These are phyloP conservation scores for Ceratobasidium sp. DNA, from an alignment of 1,284 basidiomycete species.

Conservation along the genomic window DNA sequence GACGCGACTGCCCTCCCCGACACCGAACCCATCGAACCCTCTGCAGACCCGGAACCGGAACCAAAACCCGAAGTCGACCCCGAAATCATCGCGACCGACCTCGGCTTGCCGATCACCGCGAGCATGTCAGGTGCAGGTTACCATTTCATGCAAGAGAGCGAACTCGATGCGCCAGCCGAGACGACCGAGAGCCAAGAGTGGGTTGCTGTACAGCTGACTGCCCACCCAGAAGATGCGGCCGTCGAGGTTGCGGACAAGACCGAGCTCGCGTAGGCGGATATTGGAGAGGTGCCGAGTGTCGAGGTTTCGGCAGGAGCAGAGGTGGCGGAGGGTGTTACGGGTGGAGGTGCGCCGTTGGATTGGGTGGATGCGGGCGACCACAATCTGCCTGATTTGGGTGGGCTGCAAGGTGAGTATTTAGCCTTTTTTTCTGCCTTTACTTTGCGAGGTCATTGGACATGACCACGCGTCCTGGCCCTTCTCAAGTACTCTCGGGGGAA, in stretches of 20 bases:
- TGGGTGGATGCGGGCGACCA: conserved; percentile 14
- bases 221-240: conserved; percentile 56
- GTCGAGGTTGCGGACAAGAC: conserved; percentile 54
- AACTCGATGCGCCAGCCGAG: conserved; percentile 53
- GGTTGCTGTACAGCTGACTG: conserved; percentile 51
- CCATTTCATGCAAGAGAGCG: conserved; percentile 42
- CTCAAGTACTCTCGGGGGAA: too few species aligned
- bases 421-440: too few species aligned
- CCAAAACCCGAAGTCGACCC: not conserved
- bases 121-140: conserved; percentile 21
- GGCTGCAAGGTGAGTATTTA: conserved; percentile 22
- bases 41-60: not conserved
- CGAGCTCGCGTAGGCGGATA: conserved; percentile 50
- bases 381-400: conserved; percentile 23
- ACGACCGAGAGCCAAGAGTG: conserved; percentile 47
- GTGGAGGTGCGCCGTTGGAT: conserved; percentile 22
- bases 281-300: conserved; percentile 50
- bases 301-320: conserved; percentile 48
- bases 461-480: too few species aligned
- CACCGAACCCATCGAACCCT: not conserved
- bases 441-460: too few species aligned
- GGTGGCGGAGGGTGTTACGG: not conserved
- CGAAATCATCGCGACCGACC: conserved; percentile 7
- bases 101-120: not conserved
- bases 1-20: not conserved